Evolutionary conservation across 805 yeast species (phyloP), one percentile per base, ranked within the genome.

Genomic region (Zygoascus tannicola): DNA sequence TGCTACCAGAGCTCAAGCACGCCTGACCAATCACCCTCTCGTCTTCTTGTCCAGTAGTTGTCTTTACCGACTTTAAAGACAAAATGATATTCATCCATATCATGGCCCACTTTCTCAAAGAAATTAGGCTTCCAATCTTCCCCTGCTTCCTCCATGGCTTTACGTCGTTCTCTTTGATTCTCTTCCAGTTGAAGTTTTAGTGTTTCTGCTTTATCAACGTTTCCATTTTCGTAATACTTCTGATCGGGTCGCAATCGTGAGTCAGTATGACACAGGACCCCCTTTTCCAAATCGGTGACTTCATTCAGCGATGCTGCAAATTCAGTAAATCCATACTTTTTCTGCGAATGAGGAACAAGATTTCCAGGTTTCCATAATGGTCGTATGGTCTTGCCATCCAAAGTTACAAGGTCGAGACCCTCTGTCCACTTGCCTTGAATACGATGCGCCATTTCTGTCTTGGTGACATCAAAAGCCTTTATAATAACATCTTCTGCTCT

Each of bases 201-300:
- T 1, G 50, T 54, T 58, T 90, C 97, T 0, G 97, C 96, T 43
- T 69, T 63, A 18, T 77, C 85, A 8, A 80, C 64, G 19, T 77
- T 67, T 2, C 87, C 92, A 15, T 71, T 58, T 57, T 85, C 94
- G 53, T 85, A 86, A 1, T 68, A 62, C 36, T 74, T 67, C 56
- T 86, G 76, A 60, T 92, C 98, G 0, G 97, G 97, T 57, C 98
- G 74, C 37, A 79, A 63, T 56, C 98, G 75, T 5, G 96, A 83
- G 60, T 92, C 98, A 0, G 92, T 85, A 2, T 88, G 88, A 4
- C 97, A 81, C 33, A 88, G 53, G 2, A 62, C 43, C 2, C 67
- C 81, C 22, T 70, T 49, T 57, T 90, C 97, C 12, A 90, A 63
- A 3, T 59, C 66, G 0, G 95, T 84, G 33, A 88, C 74, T 47